Evolutionary conservation across 2,329 filamentous ascomycete genomes (phyloP).

Genomic region (Tolypocladium paradoxum): DNA sequence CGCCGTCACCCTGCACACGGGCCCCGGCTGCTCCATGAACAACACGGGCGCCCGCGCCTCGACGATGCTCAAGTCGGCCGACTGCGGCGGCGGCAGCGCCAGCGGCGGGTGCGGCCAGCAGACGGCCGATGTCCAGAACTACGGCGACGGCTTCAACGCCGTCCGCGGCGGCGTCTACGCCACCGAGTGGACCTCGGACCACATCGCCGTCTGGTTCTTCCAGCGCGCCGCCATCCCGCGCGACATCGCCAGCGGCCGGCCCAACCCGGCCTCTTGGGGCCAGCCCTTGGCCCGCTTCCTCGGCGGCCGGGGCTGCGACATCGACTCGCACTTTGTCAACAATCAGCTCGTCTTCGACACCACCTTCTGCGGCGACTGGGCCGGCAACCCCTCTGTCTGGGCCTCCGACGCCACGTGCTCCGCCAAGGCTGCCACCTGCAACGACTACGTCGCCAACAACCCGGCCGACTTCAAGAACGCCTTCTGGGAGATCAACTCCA

Average conservation of each 20-base stretch:
- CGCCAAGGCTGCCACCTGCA: conserved; percentile 52
- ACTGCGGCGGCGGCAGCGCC: conserved; percentile 47
- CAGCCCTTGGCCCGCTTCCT: conserved; percentile 57
- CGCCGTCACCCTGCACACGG: conserved; percentile 58
- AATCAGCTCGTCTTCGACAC: conserved; percentile 75
- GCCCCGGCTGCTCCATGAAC: conserved; percentile 45
- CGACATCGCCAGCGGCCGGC: conserved; percentile 48
- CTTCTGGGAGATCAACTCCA: conserved; percentile 67
- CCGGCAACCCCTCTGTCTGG: conserved; percentile 53
- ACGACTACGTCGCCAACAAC: conserved; percentile 61
- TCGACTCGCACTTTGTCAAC: conserved; percentile 56
- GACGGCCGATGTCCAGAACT: conserved; percentile 41
- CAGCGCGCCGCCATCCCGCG: conserved; percentile 51
- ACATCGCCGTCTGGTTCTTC: conserved; percentile 79
- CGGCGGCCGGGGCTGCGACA: conserved; percentile 57
- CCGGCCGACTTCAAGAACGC: conserved; percentile 59
- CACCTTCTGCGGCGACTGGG: conserved; percentile 84
- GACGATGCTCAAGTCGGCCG: conserved; percentile 30
- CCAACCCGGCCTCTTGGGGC: conserved; percentile 60
- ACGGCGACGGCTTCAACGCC: conserved; percentile 61
- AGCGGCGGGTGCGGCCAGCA: conserved; percentile 50
- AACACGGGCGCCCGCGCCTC: conserved; percentile 35
- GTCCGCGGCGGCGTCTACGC: conserved; percentile 61
- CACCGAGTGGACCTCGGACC: conserved; percentile 61
- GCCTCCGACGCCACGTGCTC: conserved; percentile 43